Percentiles rank a stretch among this genome's conserved stretches.
phyloP scores from a whole-genome alignment of 2,329 filamentous ascomycete species.

The Byssochlamys sp. region DNA sequence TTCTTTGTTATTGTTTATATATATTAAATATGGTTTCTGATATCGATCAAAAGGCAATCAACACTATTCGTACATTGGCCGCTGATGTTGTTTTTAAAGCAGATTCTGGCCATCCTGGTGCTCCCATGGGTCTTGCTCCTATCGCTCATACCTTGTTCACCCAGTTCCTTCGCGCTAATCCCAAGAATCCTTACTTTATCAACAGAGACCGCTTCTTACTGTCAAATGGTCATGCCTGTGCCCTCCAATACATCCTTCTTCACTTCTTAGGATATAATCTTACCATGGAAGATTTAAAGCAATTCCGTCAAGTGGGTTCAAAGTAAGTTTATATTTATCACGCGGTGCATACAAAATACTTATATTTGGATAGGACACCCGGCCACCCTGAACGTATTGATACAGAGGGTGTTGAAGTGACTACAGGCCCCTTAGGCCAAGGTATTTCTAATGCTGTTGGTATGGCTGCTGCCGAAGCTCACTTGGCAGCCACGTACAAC shows the following conservation, averaged over 20 bases:
- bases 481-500: slow-evolving; percentile 48
- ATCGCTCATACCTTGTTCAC: too few relatives aligned
- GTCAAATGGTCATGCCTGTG: slow-evolving; percentile 32
- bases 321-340: too few relatives aligned
- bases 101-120: too few relatives aligned
- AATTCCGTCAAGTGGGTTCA: slow-evolving; percentile 14
- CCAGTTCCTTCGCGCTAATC: too few relatives aligned
- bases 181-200: slow-evolving; percentile 34
- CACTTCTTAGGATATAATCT: slow-evolving; percentile 24
- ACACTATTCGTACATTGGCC: too few relatives aligned
- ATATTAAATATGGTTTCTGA: too few relatives aligned
- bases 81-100: too few relatives aligned
- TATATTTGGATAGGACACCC: too few relatives aligned
- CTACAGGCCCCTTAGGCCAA: slow-evolving; percentile 51
- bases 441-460: slow-evolving; percentile 54
- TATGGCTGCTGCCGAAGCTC: slow-evolving; percentile 50
- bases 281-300: slow-evolving; percentile 26
- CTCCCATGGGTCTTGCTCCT: too few relatives aligned
- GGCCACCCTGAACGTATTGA: slow-evolving; percentile 49
- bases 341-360: too few relatives aligned
- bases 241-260: slow-evolving; percentile 24
- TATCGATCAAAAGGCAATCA: too few relatives aligned
- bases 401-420: slow-evolving; percentile 49
- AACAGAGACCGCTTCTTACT: slow-evolving; percentile 38
- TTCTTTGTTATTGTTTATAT: too few relatives aligned